Percentiles rank a stretch among this genome's conserved stretches.
phyloP scores from a whole-genome alignment of 2,329 filamentous ascomycete genomes.

The Apiospora aurea region DNA sequence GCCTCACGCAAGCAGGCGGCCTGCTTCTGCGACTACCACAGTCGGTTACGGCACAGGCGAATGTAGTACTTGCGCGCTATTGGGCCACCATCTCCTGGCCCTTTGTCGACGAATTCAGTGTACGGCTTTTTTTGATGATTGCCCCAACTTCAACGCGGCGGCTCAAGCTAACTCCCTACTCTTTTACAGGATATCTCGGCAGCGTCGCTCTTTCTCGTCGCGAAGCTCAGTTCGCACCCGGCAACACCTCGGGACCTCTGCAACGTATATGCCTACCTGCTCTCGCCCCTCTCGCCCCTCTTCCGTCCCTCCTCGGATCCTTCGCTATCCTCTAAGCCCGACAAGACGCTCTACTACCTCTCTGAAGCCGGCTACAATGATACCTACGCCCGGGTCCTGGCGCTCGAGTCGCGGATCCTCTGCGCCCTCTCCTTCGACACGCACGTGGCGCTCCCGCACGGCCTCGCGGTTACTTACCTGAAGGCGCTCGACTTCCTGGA shows the following conservation, averaged over 20 bases:
- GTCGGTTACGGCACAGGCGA: slow-evolving; percentile 84
- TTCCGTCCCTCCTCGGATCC: slow-evolving; percentile 49
- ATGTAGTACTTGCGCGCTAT: slow-evolving; percentile 82
- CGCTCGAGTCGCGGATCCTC: slow-evolving; percentile 80
- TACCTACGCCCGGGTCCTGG: slow-evolving; percentile 69
- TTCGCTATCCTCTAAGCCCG: slow-evolving; percentile 33
- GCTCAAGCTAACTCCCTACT: not conserved
- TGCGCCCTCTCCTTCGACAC: slow-evolving; percentile 81
- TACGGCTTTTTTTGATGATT: slow-evolving; percentile 39
- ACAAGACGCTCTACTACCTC: slow-evolving; percentile 69
- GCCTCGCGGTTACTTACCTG: slow-evolving; percentile 88
- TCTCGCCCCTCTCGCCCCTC: slow-evolving; percentile 66
- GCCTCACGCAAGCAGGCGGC: slow-evolving; percentile 79
- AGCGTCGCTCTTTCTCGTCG: slow-evolving; percentile 78
- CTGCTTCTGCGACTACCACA: slow-evolving; percentile 85
- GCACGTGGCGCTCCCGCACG: slow-evolving; percentile 85
- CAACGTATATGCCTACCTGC: slow-evolving; percentile 85
- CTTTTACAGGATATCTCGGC: slow-evolving; percentile 82
- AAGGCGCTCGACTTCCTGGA: slow-evolving; percentile 80
- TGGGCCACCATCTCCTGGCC: slow-evolving; percentile 67
- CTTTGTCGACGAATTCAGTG: slow-evolving; percentile 65
- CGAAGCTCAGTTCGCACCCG: slow-evolving; percentile 82
- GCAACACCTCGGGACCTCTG: slow-evolving; percentile 80
- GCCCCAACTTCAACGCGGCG: not conserved
- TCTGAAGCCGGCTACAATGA: slow-evolving; percentile 75